These are phyloP conservation scores for Phytopythium ostracodes DNA, from an alignment of 352 stramenopile species.

Conservation along the genomic window DNA sequence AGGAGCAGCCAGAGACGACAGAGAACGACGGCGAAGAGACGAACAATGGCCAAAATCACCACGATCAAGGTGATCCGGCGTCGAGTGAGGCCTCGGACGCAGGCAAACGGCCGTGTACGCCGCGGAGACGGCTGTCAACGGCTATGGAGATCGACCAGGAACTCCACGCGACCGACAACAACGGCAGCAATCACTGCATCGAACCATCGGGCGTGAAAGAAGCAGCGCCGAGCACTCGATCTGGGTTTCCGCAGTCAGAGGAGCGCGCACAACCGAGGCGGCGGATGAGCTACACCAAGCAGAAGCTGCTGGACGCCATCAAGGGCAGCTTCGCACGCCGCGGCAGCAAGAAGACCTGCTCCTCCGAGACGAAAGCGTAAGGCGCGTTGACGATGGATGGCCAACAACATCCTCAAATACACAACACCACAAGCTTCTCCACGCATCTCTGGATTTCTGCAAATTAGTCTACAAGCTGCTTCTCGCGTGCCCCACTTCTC, in stretches of 20 bases:
- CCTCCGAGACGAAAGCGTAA: constrained; percentile 2
- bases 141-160: constrained; percentile 47
- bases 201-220: background rate
- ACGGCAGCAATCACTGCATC: constrained; percentile 7
- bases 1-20: constrained; percentile 7
- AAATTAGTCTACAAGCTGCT: constrained; percentile 5
- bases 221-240: background rate
- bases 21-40: constrained; percentile 21
- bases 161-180: constrained; percentile 24
- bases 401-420: background rate
- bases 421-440: background rate
- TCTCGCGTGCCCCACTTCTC: background rate
- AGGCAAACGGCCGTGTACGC: constrained; percentile 23
- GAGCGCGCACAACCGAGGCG: constrained; percentile 8
- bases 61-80: background rate
- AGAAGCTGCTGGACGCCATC: constrained; percentile 65
- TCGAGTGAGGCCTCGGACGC: background rate
- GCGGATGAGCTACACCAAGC: constrained; percentile 51
- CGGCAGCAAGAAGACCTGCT: constrained; percentile 13
- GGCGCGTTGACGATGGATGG: no score
- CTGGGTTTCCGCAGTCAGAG: background rate
- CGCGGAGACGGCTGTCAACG: constrained; percentile 43
- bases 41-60: constrained; percentile 8
- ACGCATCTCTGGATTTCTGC: background rate
- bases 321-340: constrained; percentile 34